Evolutionary conservation across 2,329 filamentous ascomycete genomes (phyloP), one percentile per base, ranked within the genome.

Genomic region (Xylariaceae sp.): DNA sequence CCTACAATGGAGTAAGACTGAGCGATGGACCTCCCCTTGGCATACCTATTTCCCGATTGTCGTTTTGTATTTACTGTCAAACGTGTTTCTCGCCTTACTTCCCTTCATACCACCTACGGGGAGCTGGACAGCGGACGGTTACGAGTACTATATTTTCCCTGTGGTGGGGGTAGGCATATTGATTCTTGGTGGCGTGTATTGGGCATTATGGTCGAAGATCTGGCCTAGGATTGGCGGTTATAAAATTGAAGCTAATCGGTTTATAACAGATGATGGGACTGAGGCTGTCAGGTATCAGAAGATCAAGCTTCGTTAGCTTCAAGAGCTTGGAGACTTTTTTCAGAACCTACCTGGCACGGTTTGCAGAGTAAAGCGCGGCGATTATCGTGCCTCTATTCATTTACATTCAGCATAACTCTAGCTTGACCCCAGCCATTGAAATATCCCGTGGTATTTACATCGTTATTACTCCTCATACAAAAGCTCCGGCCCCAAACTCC

Each of bases 121-220:
- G 2, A 66, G 63, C 49, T 70, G 66, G 63, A 65, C 69, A 38
- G 66, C 66, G 1, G 66, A 72, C 11, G 69, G 71, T 0, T 78
- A 78, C 31, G 73, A 74, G 2, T 78, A 78, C 61, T 80, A 74
- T 43, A 62, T 77, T 0, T 78, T 78, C 49, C 75, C 76, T 0
- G 65, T 78, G 0, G 74, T 79, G 1, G 75, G 74, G 0, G 67
- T 77, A 1, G 67, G 66, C 1, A 71, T 79, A 6, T 53, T 79
- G 19, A 37, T 75, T 0, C 56, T 78, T 0, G 76, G 76, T 2
- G 69, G 44, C 0, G 38, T 72, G 2, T 80, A 79, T 56, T 80
- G 76, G 75, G 40, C 58, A 0, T 51, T 72, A 15, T 79, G 75
- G 75, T 72, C 69, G 2, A 71, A 67, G 56, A 46, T 76, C 2